These are phyloP conservation scores for Talaromyces sp. DNA, from an alignment of 2,329 filamentous ascomycete genomes.

Conservation along the genomic window DNA sequence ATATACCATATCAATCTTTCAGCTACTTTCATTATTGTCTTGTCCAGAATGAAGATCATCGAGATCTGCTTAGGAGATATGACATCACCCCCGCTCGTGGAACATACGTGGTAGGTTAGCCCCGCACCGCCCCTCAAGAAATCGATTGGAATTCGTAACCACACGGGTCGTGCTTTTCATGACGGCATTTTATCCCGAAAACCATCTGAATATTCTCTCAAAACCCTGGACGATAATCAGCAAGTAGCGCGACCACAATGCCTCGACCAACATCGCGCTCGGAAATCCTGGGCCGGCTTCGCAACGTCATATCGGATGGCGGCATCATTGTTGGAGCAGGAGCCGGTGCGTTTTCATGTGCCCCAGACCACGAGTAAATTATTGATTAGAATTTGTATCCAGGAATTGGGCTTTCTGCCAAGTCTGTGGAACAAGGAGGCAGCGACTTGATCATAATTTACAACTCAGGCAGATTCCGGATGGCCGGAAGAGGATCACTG, in stretches of 20 bases:
- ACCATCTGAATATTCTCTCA: not conserved
- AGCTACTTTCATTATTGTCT: not conserved
- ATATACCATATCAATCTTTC: not conserved
- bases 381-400: not conserved
- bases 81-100: not conserved
- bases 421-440: slow-evolving; percentile 63
- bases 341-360: slow-evolving; percentile 40
- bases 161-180: not conserved
- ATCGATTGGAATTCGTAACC: not conserved
- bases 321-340: slow-evolving; percentile 62
- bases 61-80: not conserved
- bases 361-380: not conserved
- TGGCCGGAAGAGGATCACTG: slow-evolving; percentile 64
- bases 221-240: not conserved
- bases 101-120: not conserved
- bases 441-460: slow-evolving; percentile 67
- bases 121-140: not conserved
- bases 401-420: slow-evolving; percentile 65
- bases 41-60: not conserved
- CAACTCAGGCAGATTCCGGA: slow-evolving; percentile 66
- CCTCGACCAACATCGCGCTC: slow-evolving; percentile 51
- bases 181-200: not conserved
- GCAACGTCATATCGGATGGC: slow-evolving; percentile 48
- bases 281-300: slow-evolving; percentile 52
- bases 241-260: slow-evolving; percentile 33